Evolutionary conservation across 495 filamentous ascomycete species (phyloP), one percentile per base, ranked within the genome.

Genomic region (Penicillium riverlandense): DNA sequence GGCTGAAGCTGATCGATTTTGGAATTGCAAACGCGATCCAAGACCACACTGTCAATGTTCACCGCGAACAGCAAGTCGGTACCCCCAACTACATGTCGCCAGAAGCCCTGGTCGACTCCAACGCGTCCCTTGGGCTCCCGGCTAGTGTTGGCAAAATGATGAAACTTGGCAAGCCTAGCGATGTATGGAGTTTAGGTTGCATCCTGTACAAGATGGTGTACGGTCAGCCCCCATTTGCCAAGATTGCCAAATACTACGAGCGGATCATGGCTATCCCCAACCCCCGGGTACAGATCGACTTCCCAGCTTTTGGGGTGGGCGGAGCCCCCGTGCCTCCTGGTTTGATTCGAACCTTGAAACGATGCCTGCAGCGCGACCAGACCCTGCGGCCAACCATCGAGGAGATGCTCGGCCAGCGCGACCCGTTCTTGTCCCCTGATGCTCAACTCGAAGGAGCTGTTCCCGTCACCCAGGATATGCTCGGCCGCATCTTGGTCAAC

Each of bases 41-140:
- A 55, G 92, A 97, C 52, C 79, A 96, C 63, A 98, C 92, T 1
- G 86, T 96, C 55, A 98, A 98, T 51, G 90, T 98, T 14, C 91
- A 98, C 61, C 86, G 92, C 44, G 94, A 98, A 54, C 85, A 85
- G 12, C 88, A 96, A 62, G 81, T 96, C 45, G 92, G 92, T 22
- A 98, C 92, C 1, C 89, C 94, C 2, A 98, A 96, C 60, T 98
- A 97, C 73, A 97, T 98, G 94, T 90, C 88, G 2, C 92, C 92
- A 1, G 92, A 98, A 62, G 86, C 85, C 14, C 72, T 97, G 52
- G 78, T 91, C 47, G 94, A 98, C 63, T 89, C 82, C 4, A 96
- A 94, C 52, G 80, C 75, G 22, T 72, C 75, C 8, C 63, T 76
- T 38, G 72, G 79, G 6, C 61, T 78, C 44, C 71, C 78, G 37